Base-by-base conservation (phyloP, 345 rosid species). In the Eucalyptus curtisii region DNA sequence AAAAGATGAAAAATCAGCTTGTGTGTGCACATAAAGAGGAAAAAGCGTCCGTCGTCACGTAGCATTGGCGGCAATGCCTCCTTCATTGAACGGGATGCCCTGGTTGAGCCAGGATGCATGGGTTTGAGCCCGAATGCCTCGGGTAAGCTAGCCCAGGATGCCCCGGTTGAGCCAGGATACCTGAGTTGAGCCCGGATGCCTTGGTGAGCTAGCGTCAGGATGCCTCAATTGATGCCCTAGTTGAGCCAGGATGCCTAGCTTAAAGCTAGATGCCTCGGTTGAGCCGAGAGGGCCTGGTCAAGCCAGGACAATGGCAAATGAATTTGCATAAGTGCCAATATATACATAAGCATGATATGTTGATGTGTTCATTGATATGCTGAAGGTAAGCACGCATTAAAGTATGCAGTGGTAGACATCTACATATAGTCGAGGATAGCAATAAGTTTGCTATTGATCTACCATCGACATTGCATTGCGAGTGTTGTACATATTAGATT, bases 41-140 rank as follows among this genome's bases (percentile, higher is more conserved):
- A 50, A 50, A 16, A 6, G 22, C 0, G 1, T 50, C 22, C 4
- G 22, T 50, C 22, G 0, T 3, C 53, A 50, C 3, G 3, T 16
- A 50, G 22, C 1, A 0, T 50, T 50, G 53, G 53, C 1, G 4
- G 22, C 0, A 3, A 17, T 17, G 53, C 53, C 53, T 50, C 8
- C 2, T 50, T 50, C 53, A 50, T 50, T 50, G 22, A 50, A 16
- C 4, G 2, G 0, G 53, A 50, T 16, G 0, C 1, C 4, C 4
- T 50, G 0, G 0, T 50, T 50, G 53, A 50, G 53, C 20, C 53
- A 50, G 3, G 0, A 50, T 50, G 0, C 53, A 0, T 50, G 0
- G 2, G 53, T 50, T 50, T 50, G 53, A 50, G 53, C 8, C 20
- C 8, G 1, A 0, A 50, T 50, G 53, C 53, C 53, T 50, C 20